A percentile compares a stretch with the other conserved stretches of the same genome.
phyloP scores from a whole-genome alignment of 2,329 filamentous ascomycete species.

The Sporothrix euskadiensis region DNA sequence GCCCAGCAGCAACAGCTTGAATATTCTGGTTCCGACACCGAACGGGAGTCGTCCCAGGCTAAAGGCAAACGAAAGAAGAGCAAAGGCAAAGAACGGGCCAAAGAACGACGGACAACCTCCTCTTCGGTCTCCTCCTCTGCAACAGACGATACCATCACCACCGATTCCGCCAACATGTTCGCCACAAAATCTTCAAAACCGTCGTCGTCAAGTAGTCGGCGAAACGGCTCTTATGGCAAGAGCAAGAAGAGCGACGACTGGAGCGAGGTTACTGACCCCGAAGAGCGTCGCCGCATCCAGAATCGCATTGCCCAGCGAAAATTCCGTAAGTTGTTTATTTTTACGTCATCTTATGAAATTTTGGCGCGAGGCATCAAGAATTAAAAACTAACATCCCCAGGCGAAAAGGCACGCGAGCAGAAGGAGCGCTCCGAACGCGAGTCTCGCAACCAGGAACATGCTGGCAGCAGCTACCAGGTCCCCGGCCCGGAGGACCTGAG shows the following conservation, averaged over 20 bases:
- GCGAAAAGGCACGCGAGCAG: constrained; percentile 68
- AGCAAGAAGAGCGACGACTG: constrained; percentile 63
- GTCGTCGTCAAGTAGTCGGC: constrained; percentile 33
- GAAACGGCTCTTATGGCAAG: constrained; percentile 40
- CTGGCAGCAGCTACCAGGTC: constrained; percentile 64
- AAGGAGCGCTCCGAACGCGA: constrained; percentile 67
- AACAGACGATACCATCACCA: background rate
- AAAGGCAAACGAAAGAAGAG: constrained; percentile 23
- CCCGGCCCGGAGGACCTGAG: constrained; percentile 59
- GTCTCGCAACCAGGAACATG: constrained; percentile 62
- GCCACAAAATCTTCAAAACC: constrained; percentile 29
- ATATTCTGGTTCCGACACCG: constrained; percentile 39
- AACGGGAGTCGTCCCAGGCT: constrained; percentile 27
- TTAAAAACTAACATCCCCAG: constrained; percentile 44
- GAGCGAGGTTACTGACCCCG: constrained; percentile 67
- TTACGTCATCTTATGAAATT: constrained; percentile 37
- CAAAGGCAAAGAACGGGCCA: constrained; percentile 18
- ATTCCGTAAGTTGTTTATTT: constrained; percentile 58
- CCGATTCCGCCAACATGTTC: constrained; percentile 34
- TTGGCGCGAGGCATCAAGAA: constrained; percentile 25
- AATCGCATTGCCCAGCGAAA: constrained; percentile 76
- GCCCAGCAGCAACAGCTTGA: background rate
- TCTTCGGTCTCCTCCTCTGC: constrained; percentile 4
- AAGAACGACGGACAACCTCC: constrained; percentile 9
- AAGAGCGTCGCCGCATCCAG: constrained; percentile 71